These are phyloP conservation scores for Diaporthe vexans DNA, from an alignment of 2,329 filamentous ascomycete species.

Conservation along the genomic window DNA sequence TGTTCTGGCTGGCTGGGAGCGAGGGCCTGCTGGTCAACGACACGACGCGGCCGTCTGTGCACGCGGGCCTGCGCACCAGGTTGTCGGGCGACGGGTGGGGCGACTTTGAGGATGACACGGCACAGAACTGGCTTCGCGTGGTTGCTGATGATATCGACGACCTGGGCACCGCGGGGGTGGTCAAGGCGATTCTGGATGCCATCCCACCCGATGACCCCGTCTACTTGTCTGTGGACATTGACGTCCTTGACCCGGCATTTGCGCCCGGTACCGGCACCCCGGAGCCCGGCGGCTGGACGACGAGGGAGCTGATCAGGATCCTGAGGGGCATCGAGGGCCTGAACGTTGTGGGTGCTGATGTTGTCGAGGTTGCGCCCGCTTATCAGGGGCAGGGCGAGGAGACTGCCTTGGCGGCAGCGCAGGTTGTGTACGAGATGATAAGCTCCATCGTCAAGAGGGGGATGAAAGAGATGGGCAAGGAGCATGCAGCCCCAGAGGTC, in stretches of 20 bases:
- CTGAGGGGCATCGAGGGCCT: slow-evolving; percentile 84
- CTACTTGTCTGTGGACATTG: slow-evolving; percentile 53
- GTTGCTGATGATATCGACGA: slow-evolving; percentile 91
- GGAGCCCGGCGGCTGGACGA: slow-evolving; percentile 93
- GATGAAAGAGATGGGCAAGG: slow-evolving; percentile 54
- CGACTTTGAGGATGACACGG: slow-evolving; percentile 79
- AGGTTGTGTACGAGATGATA: slow-evolving; percentile 88
- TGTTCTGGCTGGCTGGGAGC: slow-evolving; percentile 90
- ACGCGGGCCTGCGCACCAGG: slow-evolving; percentile 86
- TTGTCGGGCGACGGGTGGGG: slow-evolving; percentile 75
- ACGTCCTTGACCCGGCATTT: slow-evolving; percentile 55
- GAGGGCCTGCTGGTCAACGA: slow-evolving; percentile 84
- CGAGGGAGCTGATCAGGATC: slow-evolving; percentile 86
- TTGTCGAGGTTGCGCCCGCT: slow-evolving; percentile 89
- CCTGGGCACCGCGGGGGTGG: slow-evolving; percentile 78
- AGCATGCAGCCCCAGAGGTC: slow-evolving; percentile 41
- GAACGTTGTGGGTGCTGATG: slow-evolving; percentile 89
- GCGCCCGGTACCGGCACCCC: slow-evolving; percentile 79
- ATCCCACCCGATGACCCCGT: slow-evolving; percentile 84
- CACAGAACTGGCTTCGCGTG: slow-evolving; percentile 85
- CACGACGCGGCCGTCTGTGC: slow-evolving; percentile 78
- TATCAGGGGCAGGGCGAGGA: slow-evolving; percentile 87
- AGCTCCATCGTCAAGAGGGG: slow-evolving; percentile 74
- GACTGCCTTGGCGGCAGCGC: slow-evolving; percentile 85
- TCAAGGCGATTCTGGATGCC: slow-evolving; percentile 77